Conservation (phyloP, 257 asterid genomes). For the Penstemon barbatus region DNA sequence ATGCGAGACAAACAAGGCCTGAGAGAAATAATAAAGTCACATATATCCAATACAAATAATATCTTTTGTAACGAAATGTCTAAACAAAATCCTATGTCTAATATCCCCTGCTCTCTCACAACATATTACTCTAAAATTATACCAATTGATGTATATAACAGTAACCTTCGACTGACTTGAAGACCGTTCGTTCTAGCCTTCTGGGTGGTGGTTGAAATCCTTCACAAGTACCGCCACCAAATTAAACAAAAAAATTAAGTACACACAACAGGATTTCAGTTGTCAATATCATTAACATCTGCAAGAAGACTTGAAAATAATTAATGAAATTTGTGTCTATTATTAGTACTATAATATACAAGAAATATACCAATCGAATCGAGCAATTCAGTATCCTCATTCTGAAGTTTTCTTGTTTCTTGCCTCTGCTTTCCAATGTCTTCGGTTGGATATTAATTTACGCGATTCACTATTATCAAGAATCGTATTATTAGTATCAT, state of each 20-base stretch:
- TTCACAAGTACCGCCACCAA: constrained; percentile 21
- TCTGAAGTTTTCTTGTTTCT: constrained; percentile 62
- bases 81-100: not conserved
- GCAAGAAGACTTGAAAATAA: constrained; percentile 8
- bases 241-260: not conserved
- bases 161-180: constrained; percentile 20
- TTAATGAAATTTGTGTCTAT: constrained; percentile 9
- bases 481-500: constrained; percentile 17
- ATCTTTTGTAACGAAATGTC: too few relatives aligned
- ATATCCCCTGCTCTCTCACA: not conserved
- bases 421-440: constrained; percentile 95
- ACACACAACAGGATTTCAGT: not conserved
- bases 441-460: constrained; percentile 43
- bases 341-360: constrained; percentile 3
- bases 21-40: too few relatives aligned
- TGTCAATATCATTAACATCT: constrained; percentile 15
- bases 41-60: too few relatives aligned
- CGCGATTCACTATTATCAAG: constrained; percentile 35
- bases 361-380: constrained; percentile 8
- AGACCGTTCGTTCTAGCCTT: not conserved
- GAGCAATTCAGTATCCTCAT: constrained; percentile 20
- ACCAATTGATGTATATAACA: not conserved
- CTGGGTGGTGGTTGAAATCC: not conserved
- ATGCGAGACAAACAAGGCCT: too few relatives aligned
- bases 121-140: not conserved